Evolutionary conservation across 176 grass and related monocot genomes (phyloP).

Genomic region (Oryza punctata): DNA sequence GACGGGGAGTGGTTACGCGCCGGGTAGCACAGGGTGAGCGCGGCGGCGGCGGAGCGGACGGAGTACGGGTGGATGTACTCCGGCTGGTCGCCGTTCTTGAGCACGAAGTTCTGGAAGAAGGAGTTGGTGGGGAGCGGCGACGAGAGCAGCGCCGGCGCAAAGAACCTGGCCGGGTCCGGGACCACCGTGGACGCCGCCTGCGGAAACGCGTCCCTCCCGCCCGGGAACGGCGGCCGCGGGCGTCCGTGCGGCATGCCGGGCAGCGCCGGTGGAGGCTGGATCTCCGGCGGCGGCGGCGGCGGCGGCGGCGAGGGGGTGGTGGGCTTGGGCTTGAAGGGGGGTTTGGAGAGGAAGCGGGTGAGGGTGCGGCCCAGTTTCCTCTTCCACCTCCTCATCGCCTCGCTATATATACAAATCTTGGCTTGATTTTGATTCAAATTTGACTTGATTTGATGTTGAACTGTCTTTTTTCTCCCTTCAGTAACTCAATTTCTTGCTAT

Average conservation of each 20-base stretch:
- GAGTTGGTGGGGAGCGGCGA: slow-evolving; percentile 90
- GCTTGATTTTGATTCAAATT: not conserved
- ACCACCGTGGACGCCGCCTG: slow-evolving; percentile 65
- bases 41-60: slow-evolving; percentile 50
- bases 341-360: slow-evolving; percentile 41
- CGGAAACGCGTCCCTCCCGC: slow-evolving; percentile 50
- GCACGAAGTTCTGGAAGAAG: slow-evolving; percentile 94
- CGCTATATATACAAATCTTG: slow-evolving; percentile 15
- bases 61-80: slow-evolving; percentile 99
- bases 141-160: slow-evolving; percentile 64
- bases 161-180: slow-evolving; percentile 81
- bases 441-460: not conserved
- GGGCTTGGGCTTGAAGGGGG: slow-evolving; percentile 20
- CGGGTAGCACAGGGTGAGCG: slow-evolving; percentile 73
- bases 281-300: not conserved
- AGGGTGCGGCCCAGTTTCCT: slow-evolving; percentile 47
- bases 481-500: not conserved
- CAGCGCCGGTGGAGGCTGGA: not conserved
- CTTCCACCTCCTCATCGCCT: slow-evolving; percentile 42
- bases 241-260: slow-evolving; percentile 28
- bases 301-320: not conserved
- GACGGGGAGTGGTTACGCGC: slow-evolving; percentile 54
- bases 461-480: not conserved
- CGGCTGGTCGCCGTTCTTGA: slow-evolving; percentile 93
- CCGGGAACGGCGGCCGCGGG: not conserved